These are phyloP conservation scores for Candida gorgasii DNA, from an alignment of 805 yeast species.

Conservation along the genomic window DNA sequence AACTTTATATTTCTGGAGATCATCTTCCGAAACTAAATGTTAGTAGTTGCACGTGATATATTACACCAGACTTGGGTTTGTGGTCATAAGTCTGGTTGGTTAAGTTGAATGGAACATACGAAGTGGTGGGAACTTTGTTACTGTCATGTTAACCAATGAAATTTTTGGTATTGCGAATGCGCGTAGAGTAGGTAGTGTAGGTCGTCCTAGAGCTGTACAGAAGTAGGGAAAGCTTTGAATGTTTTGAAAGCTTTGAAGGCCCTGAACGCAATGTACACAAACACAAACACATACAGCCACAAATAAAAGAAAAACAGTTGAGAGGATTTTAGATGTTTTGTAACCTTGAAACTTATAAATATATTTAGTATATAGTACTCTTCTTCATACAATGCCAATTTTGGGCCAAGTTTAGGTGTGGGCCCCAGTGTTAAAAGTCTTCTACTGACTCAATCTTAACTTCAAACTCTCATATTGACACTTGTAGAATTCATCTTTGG, in stretches of 20 bases:
- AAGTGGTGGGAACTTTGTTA: slow-evolving; percentile 44
- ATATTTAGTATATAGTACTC: not conserved
- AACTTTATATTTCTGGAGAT: slow-evolving; percentile 74
- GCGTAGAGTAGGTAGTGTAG: not conserved
- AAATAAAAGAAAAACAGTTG: too few species aligned
- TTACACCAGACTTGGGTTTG: not conserved
- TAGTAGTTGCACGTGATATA: not conserved
- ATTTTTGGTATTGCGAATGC: slow-evolving; percentile 11
- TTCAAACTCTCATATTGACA: slow-evolving; percentile 45
- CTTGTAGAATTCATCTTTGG: slow-evolving; percentile 46
- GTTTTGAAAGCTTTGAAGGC: too few species aligned
- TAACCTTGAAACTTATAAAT: not conserved
- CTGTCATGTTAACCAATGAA: slow-evolving; percentile 29
- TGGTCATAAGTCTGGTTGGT: not conserved
- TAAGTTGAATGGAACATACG: slow-evolving; percentile 25
- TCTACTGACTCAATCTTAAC: slow-evolving; percentile 30
- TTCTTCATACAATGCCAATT: too few species aligned
- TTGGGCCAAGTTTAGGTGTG: too few species aligned
- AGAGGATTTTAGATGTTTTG: too few species aligned
- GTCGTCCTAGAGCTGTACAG: not conserved
- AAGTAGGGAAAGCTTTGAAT: too few species aligned
- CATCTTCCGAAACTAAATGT: slow-evolving; percentile 69
- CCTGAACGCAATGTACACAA: too few species aligned
- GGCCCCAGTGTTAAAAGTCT: too few species aligned
- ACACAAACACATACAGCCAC: too few species aligned